phyloP scores from a whole-genome alignment of 345 rosid species.

The Citrus maxima region DNA sequence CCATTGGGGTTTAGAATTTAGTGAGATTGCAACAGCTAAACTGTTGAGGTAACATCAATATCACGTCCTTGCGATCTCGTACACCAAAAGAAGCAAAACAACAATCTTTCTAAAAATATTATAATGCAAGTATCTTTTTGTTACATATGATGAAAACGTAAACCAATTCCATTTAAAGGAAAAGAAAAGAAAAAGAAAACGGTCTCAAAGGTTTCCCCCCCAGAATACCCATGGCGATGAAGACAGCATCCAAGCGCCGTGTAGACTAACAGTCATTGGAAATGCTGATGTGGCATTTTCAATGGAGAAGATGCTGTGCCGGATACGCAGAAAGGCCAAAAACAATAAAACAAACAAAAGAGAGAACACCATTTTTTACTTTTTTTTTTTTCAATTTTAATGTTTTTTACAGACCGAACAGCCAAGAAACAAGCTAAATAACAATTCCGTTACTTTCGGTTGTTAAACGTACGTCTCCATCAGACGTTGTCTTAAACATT shows the following conservation, averaged over 20 bases:
- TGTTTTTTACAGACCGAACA: background rate
- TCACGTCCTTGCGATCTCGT: no score
- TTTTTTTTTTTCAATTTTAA: background rate
- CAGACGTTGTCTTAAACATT: background rate
- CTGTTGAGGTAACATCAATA: no score
- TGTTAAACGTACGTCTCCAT: background rate
- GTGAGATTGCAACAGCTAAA: no score
- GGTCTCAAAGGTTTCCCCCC: background rate
- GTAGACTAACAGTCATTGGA: background rate
- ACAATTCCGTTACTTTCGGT: background rate
- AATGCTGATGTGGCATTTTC: conserved; percentile 2
- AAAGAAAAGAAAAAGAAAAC: background rate
- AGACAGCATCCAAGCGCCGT: background rate
- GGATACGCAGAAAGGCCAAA: background rate
- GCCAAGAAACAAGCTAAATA: background rate
- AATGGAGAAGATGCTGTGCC: background rate
- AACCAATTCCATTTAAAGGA: no score
- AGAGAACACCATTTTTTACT: background rate
- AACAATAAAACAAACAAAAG: background rate
- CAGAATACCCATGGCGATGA: background rate
- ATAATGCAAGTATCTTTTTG: no score
- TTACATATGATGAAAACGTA: no score
- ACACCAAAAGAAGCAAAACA: no score
- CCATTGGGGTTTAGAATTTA: no score
- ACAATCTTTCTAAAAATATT: no score